Evolutionary conservation across 1,139 yeast genomes (phyloP).

Genomic region (Yamadazyma aaseri): DNA sequence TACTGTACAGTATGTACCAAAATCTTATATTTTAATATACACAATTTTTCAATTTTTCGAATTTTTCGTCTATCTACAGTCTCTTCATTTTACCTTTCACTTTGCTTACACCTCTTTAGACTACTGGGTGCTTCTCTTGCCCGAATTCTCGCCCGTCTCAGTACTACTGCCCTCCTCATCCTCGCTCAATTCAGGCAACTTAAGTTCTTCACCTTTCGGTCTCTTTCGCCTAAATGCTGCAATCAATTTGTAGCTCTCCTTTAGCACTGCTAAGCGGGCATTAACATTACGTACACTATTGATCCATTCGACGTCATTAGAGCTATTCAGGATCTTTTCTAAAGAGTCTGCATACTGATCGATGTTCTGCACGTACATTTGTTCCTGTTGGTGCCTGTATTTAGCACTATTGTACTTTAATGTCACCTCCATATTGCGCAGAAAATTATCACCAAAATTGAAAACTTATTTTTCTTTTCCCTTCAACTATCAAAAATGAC

Average conservation of each 20-base stretch:
- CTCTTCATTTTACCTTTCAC: too few relatives aligned
- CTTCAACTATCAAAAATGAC: slow-evolving; percentile 26
- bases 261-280: slow-evolving; percentile 29
- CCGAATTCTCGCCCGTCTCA: too few relatives aligned
- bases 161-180: slow-evolving; percentile 20
- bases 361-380: slow-evolving; percentile 5
- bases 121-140: too few relatives aligned
- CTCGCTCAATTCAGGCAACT: slow-evolving; percentile 3
- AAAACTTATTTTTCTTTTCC: not conserved
- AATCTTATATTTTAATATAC: too few relatives aligned
- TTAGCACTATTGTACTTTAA: slow-evolving; percentile 16
- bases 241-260: slow-evolving; percentile 30
- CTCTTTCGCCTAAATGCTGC: slow-evolving; percentile 23
- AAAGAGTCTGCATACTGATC: slow-evolving; percentile 9
- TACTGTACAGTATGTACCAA: too few relatives aligned
- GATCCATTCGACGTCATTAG: slow-evolving; percentile 22
- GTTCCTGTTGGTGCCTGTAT: slow-evolving; percentile 2
- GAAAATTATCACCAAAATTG: slow-evolving; percentile 4
- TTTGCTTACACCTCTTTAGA: too few relatives aligned
- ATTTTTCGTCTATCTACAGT: too few relatives aligned
- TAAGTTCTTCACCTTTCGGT: slow-evolving; percentile 4
- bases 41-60: too few relatives aligned
- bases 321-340: slow-evolving; percentile 7
- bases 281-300: slow-evolving; percentile 24
- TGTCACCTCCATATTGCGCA: slow-evolving; percentile 10